phyloP scores from a whole-genome alignment of 2,329 filamentous ascomycete species.

The Aspergillus floridensis region DNA sequence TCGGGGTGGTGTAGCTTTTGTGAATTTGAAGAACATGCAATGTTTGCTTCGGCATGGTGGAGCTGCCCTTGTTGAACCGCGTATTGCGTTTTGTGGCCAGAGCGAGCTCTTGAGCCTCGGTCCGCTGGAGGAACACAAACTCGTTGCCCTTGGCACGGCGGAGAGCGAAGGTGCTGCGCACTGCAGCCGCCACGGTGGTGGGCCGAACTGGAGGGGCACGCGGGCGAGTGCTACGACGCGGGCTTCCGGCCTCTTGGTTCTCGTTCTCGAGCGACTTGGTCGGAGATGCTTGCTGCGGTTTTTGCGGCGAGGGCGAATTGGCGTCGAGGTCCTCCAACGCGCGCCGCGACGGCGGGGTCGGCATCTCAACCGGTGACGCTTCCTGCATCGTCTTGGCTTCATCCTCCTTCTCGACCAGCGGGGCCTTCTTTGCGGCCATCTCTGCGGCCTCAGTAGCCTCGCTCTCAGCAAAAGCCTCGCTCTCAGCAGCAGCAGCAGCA shows the following conservation, averaged over 20 bases:
- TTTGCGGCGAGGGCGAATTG: constrained; percentile 41
- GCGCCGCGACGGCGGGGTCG: constrained; percentile 33
- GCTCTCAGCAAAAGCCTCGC: neutral
- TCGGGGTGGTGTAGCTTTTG: neutral
- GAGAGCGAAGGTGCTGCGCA: constrained; percentile 42
- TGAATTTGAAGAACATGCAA: constrained; percentile 13
- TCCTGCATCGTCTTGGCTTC: constrained; percentile 19
- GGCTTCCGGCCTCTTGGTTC: constrained; percentile 23
- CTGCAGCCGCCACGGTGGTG: constrained; percentile 20
- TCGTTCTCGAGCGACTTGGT: constrained; percentile 26
- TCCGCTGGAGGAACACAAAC: constrained; percentile 44
- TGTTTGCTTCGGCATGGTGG: constrained; percentile 34
- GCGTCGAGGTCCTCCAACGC: constrained; percentile 37
- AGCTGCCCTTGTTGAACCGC: constrained; percentile 40
- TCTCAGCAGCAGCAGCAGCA: neutral
- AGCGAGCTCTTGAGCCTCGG: constrained; percentile 43
- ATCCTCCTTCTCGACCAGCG: constrained; percentile 17
- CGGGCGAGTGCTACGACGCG: constrained; percentile 40
- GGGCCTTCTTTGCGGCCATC: constrained; percentile 1
- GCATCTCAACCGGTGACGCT: constrained; percentile 17
- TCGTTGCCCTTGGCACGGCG: constrained; percentile 46
- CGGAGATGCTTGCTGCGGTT: constrained; percentile 24
- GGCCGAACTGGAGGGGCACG: constrained; percentile 21
- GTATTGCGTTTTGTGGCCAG: constrained; percentile 45
- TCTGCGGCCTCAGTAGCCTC: constrained; percentile 3